Base-by-base conservation (phyloP, 2,329 filamentous ascomycete genomes). In the Epichloe typhina region DNA sequence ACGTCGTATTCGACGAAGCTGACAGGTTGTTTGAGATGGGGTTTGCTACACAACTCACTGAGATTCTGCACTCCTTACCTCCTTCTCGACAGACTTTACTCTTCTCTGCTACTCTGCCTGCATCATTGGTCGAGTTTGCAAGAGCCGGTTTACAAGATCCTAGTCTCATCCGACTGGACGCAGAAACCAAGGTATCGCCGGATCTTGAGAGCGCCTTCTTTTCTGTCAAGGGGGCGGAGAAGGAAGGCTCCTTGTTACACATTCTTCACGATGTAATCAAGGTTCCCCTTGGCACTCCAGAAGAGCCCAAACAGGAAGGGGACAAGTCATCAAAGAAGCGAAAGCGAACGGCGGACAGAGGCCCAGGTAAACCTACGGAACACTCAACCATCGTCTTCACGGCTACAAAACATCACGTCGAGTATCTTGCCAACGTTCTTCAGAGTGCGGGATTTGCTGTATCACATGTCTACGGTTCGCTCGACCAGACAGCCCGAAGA, bases 21-120 rank as follows among this genome's bases (percentile, higher is more conserved):
- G 93, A 98, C 74, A 80, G 93, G 50, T 74, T 98, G 19, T 98
- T 98, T 67, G 93, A 98, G 64, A 96, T 98, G 91, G 94, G 93
- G 59, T 98, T 98, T 64, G 89, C 90, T 4, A 83, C 87, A 3
- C 93, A 98, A 63, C 73, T 98, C 58, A 85, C 86, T 1, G 93
- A 98, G 64, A 97, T 97, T 72, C 72, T 98, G 48, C 83, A 95
- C 62, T 86, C 89, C 0, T 72, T 98, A 15, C 93, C 94, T 1
- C 72, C 80, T 0, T 86, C 83, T 23, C 79, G 94, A 52, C 93
- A 98, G 64, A 98, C 90, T 3, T 72, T 97, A 7, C 75, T 98
- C 2, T 98, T 98, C 67, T 98, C 93, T 36, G 93, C 93, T 0
- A 98, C 93, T 0, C 73, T 98, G 19, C 93, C 93, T 1, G 91